Base-by-base conservation (phyloP, 208 protist genomes). In the Trypanosomatidae sp. region DNA sequence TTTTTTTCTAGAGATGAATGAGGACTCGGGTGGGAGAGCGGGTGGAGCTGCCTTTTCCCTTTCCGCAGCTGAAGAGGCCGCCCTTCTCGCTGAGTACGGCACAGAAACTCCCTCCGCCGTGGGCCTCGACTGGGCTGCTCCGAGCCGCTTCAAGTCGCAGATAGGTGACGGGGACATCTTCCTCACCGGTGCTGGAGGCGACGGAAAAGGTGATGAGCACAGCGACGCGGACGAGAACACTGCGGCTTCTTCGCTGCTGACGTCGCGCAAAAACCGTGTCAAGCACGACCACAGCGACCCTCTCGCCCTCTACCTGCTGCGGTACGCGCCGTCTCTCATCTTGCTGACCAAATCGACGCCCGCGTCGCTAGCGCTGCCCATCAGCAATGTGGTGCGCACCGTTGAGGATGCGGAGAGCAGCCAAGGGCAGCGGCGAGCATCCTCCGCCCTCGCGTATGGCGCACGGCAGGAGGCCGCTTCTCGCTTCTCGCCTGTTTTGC, bases 51-150 rank as follows among this genome's bases (percentile, higher is more conserved):
- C 13, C 10, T 43, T n/a, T 44, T 3, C 5, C 64, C 22, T 17
- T 17, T 13, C 33, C 1, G 66, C 30, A 53, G 66, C 41, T 94
- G 46, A 94, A 53, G 89, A 93, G 58, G 85, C 87, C 0, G 80
- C 69, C 13, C 66, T 97, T 13, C 82, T 97, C 9, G 82, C 90
- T 3, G 84, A 92, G 74, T 97, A 93, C 71, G 93, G 93, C 19
- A 78, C 77, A 1, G 73, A 72, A 22, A 84, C 78, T 0, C 82
- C 84, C 13, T 87, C 82, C 62, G 88, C 92, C 58, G 69, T 82
- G 44, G 73, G 59, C 17, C 49, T 95, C 9, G 78, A 81, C n/a
- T 88, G 69, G 72, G 62, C 68, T 9, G 74, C 85, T 13, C 68
- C 80, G 0, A 94, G 88, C 60, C 80, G 65, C 1, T 92, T 88